Evolutionary conservation across 176 grass and related monocot species (phyloP).

Genomic region (Dactylis glomerata): DNA sequence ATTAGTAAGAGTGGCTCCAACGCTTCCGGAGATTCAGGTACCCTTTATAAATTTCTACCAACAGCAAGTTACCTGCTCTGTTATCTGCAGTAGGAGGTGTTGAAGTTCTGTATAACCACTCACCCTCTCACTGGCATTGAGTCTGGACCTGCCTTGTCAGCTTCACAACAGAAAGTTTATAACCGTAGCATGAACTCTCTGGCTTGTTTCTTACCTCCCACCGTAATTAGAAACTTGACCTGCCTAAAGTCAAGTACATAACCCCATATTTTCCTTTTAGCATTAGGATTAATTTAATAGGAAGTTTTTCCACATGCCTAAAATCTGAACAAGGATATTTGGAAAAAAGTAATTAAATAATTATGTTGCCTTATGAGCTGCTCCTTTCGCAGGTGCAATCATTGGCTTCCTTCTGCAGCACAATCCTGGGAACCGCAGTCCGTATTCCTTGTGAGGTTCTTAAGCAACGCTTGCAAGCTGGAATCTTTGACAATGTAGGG

Average conservation of each 20-base stretch:
- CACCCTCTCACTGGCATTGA: not conserved
- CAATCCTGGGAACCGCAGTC: constrained; percentile 84
- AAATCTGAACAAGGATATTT: constrained; percentile 11
- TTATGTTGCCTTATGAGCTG: not conserved
- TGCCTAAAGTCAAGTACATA: not conserved
- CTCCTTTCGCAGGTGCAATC: constrained; percentile 71
- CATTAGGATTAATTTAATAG: not conserved
- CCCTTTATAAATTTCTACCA: not conserved
- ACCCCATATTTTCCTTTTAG: not conserved
- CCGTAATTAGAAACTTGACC: not conserved
- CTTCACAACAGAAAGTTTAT: not conserved
- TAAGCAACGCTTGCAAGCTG: constrained; percentile 92
- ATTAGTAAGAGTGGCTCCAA: constrained; percentile 78
- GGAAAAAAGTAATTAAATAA: not conserved
- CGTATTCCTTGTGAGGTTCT: constrained; percentile 92
- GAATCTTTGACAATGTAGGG: constrained; percentile 89
- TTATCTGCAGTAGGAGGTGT: not conserved
- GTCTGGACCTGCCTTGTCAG: not conserved
- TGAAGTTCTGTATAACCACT: not conserved
- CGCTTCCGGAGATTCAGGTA: constrained; percentile 91
- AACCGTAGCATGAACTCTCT: not conserved
- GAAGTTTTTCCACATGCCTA: not conserved
- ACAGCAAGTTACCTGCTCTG: not conserved
- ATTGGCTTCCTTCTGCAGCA: constrained; percentile 92
- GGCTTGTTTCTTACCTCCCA: not conserved